Conservation (phyloP, 2,329 filamentous ascomycete species). For the Pseudonectria buxi region DNA sequence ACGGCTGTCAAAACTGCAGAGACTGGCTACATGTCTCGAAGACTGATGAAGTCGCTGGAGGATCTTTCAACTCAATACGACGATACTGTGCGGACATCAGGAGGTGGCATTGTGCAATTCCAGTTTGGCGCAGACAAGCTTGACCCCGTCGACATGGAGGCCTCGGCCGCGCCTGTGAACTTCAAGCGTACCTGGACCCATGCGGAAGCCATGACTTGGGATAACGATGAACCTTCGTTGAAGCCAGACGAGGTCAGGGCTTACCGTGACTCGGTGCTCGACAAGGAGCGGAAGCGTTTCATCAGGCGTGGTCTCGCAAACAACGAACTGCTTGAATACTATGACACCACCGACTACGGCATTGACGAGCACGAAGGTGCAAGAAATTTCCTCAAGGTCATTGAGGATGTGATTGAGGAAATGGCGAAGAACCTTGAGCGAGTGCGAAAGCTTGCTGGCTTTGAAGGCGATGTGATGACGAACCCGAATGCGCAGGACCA, state of each 20-base stretch:
- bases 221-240: slow-evolving; percentile 67
- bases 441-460: slow-evolving; percentile 44
- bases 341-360: slow-evolving; percentile 60
- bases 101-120: slow-evolving; percentile 86
- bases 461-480: slow-evolving; percentile 30
- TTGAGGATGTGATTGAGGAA: slow-evolving; percentile 64
- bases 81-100: slow-evolving; percentile 87
- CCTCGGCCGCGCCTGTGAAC: slow-evolving; percentile 82
- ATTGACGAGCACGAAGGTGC: slow-evolving; percentile 78
- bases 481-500: slow-evolving; percentile 30
- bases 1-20: slow-evolving; percentile 98
- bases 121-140: slow-evolving; percentile 94
- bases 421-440: slow-evolving; percentile 54
- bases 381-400: slow-evolving; percentile 71
- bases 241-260: slow-evolving; percentile 65
- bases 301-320: slow-evolving; percentile 54
- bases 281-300: slow-evolving; percentile 60
- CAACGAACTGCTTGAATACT: slow-evolving; percentile 57
- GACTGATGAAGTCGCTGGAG: slow-evolving; percentile 95
- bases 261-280: slow-evolving; percentile 62
- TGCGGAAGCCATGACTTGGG: slow-evolving; percentile 66
- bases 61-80: slow-evolving; percentile 93
- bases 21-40: slow-evolving; percentile 97
- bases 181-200: slow-evolving; percentile 90
- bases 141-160: slow-evolving; percentile 97